Evolutionary conservation across 768 basidiomycete genomes (phyloP), one percentile per base, ranked within the genome.

Genomic region (Termitomyces sp.): DNA sequence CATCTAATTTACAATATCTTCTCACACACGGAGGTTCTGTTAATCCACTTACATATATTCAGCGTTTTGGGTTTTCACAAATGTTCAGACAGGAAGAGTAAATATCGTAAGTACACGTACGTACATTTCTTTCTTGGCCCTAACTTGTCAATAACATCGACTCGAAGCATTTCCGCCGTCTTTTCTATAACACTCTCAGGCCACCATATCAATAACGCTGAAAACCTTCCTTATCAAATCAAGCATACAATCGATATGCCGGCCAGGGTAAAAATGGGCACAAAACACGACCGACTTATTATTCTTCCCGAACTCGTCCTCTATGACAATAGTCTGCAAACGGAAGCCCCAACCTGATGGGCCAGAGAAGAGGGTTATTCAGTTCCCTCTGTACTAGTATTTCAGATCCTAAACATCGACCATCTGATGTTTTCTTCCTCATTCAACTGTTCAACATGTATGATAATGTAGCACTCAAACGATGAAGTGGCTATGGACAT

Each of bases 281-380:
- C 82, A 81, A 62, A 84, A 84, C 6, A 77, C 69, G 2, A 72
- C 78, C n/a, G 84, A 58, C 42, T 67, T 64, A 52, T 78, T 74
- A 61, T 83, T 76, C 47, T 63, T 68, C 29, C 75, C 75, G 52
- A 75, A 71, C 56, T 73, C 73, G 45, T 76, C 70, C 55, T 79
- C 71, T 42, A 68, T 70, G 5, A 77, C 61, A 22, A 69, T 3
- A 77, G 63, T 53, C 74, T 77, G 16, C 46, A 18, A 39, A 49
- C 1, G 22, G n/a, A n/a, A n/a, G n/a, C n/a, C n/a, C n/a, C n/a
- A n/a, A n/a, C n/a, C n/a, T n/a, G n/a, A n/a, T n/a, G n/a, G n/a
- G n/a, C n/a, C n/a, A n/a, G n/a, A n/a, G n/a, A n/a, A n/a, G n/a
- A n/a, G n/a, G n/a, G n/a, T n/a, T n/a, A n/a, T n/a, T n/a, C n/a